These are phyloP conservation scores for Fraxinus nigra DNA, from an alignment of 305 asterid genomes.

Conservation along the genomic window DNA sequence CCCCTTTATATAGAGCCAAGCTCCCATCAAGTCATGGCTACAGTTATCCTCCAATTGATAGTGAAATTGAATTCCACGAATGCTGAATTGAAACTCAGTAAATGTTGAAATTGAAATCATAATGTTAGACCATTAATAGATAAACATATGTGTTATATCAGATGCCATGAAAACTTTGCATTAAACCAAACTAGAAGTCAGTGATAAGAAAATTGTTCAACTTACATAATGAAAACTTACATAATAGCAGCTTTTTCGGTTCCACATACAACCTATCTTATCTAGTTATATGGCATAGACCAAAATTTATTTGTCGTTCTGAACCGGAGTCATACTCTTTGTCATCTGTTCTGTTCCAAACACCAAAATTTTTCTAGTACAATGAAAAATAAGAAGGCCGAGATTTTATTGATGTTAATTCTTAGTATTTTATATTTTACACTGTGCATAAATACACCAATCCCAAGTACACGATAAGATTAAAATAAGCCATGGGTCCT, in stretches of 20 bases:
- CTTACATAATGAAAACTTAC: slow-evolving; percentile 16
- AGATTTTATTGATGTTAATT: not conserved
- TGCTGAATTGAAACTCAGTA: no score
- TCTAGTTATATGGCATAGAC: slow-evolving; percentile 15
- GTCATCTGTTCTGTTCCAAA: slow-evolving; percentile 59
- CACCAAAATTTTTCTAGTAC: slow-evolving; percentile 3
- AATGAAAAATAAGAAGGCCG: not conserved
- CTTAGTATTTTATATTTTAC: not conserved
- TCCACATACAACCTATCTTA: not conserved
- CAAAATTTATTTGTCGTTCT: not conserved
- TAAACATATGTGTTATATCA: no score
- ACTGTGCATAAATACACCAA: not conserved
- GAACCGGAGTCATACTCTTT: slow-evolving; percentile 60
- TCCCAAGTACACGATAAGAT: not conserved
- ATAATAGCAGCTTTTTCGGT: slow-evolving; percentile 19
- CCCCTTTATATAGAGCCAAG: no score
- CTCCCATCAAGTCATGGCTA: no score
- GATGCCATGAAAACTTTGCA: slow-evolving; percentile 20
- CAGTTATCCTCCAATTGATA: no score
- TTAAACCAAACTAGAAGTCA: slow-evolving; percentile 19
- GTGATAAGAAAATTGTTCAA: slow-evolving; percentile 24
- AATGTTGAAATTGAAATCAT: no score
- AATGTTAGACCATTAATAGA: no score
- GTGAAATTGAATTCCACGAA: no score
- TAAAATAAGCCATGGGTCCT: not conserved